Conservation (phyloP, 768 basidiomycete genomes). For the Obba rivulosa region DNA sequence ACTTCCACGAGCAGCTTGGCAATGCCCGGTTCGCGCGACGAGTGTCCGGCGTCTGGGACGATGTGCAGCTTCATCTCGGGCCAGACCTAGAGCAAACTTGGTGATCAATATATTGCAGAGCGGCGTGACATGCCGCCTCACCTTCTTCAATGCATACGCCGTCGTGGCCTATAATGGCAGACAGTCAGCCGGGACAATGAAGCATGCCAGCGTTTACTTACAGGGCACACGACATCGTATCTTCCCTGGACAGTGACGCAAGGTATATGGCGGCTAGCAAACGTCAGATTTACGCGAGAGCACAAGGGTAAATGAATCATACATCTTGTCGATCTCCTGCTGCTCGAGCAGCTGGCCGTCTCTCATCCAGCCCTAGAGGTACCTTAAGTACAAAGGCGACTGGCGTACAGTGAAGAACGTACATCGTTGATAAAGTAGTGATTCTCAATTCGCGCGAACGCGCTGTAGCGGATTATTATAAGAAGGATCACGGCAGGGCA, state of each 20-base stretch:
- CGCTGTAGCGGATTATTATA: constrained; percentile 36
- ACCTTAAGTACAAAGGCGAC: constrained; percentile 5
- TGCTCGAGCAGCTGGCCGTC: constrained; percentile 82
- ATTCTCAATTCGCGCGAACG: constrained; percentile 86
- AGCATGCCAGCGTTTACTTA: constrained; percentile 22
- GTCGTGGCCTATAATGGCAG: constrained; percentile 55
- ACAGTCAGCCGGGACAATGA: background rate
- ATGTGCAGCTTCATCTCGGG: constrained; percentile 73
- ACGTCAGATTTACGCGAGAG: background rate
- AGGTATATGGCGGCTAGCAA: constrained; percentile 77
- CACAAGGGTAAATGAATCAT: constrained; percentile 13
- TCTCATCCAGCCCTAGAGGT: constrained; percentile 70
- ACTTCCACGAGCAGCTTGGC: constrained; percentile 70
- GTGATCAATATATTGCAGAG: background rate
- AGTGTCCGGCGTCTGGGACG: constrained; percentile 86
- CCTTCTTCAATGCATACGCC: constrained; percentile 76
- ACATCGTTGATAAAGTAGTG: constrained; percentile 87
- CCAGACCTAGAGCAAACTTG: constrained; percentile 44
- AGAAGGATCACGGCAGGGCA: background rate
- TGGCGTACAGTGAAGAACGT: constrained; percentile 13
- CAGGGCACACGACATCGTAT: constrained; percentile 87
- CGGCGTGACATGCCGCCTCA: constrained; percentile 9
- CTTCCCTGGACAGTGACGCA: constrained; percentile 78
- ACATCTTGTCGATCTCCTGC: constrained; percentile 89
- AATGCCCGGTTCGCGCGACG: constrained; percentile 68